phyloP scores from a whole-genome alignment of 352 stramenopile genomes.

The Phytophthora hibernalis region DNA sequence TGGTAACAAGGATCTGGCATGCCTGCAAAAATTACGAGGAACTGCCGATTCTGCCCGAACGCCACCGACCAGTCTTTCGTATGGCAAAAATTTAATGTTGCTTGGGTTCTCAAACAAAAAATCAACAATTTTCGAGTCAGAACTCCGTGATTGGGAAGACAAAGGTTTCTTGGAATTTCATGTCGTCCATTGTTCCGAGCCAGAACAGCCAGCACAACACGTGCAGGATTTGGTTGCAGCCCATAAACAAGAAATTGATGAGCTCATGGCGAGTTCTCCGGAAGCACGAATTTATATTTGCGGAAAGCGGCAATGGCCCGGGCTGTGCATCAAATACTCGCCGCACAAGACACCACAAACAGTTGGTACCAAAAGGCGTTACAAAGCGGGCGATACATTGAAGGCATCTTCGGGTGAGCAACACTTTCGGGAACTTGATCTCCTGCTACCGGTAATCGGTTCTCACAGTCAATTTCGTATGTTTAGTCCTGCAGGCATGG shows the following conservation, averaged over 20 bases:
- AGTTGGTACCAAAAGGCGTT: constrained; percentile 26
- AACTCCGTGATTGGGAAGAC: constrained; percentile 40
- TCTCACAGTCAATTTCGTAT: background rate
- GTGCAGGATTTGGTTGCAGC: constrained; percentile 36
- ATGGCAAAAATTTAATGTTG: constrained; percentile 41
- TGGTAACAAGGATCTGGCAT: background rate
- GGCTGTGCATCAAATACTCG: constrained; percentile 22
- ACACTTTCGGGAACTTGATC: background rate
- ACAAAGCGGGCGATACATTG: constrained; percentile 31
- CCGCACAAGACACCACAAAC: background rate
- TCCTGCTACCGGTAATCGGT: background rate
- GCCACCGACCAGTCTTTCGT: background rate
- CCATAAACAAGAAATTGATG: constrained; percentile 35
- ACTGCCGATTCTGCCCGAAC: background rate
- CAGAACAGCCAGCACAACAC: constrained; percentile 13
- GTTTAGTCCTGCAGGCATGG: background rate
- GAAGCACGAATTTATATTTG: constrained; percentile 37
- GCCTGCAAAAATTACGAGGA: background rate
- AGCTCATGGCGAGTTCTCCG: constrained; percentile 20
- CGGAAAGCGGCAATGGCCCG: constrained; percentile 30
- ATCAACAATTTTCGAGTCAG: constrained; percentile 45
- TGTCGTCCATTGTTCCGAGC: constrained; percentile 32
- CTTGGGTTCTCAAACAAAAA: constrained; percentile 35
- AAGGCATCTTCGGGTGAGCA: constrained; percentile 22
- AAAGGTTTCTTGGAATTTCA: constrained; percentile 39